phyloP scores from a whole-genome alignment of 331 rosid species.

The Stylosanthes scabra region DNA sequence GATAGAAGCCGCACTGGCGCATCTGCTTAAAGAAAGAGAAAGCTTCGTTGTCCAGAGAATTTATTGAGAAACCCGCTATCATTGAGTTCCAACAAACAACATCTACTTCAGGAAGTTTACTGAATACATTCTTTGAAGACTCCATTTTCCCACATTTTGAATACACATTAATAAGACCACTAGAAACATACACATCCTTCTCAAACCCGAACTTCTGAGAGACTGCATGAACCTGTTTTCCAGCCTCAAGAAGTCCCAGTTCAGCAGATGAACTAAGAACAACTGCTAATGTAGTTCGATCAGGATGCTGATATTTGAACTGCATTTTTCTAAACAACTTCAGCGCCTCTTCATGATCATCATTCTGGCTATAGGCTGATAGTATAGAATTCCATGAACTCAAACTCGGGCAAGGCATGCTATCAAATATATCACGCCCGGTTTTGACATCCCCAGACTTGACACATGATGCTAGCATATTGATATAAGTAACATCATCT shows the following conservation, averaged over 20 bases:
- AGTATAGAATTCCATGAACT: slow-evolving; percentile 83
- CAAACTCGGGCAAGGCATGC: slow-evolving; percentile 66
- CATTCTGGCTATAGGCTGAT: slow-evolving; percentile 68
- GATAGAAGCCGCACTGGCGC: slow-evolving; percentile 53
- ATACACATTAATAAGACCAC: slow-evolving; percentile 74
- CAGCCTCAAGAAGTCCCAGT: slow-evolving; percentile 59
- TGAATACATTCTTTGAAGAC: slow-evolving; percentile 57
- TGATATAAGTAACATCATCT: slow-evolving; percentile 74
- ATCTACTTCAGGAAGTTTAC: slow-evolving; percentile 55
- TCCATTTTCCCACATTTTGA: slow-evolving; percentile 74
- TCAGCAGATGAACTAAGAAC: slow-evolving; percentile 73
- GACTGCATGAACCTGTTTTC: slow-evolving; percentile 75
- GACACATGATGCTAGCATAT: slow-evolving; percentile 69
- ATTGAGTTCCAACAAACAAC: slow-evolving; percentile 91
- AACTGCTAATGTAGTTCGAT: slow-evolving; percentile 71
- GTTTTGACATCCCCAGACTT: slow-evolving; percentile 65
- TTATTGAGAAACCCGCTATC: slow-evolving; percentile 67
- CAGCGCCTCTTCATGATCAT: slow-evolving; percentile 57
- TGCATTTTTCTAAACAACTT: slow-evolving; percentile 72
- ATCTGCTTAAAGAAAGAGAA: slow-evolving; percentile 60
- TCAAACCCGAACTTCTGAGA: slow-evolving; percentile 51
- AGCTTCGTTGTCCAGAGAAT: slow-evolving; percentile 71
- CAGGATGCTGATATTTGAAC: slow-evolving; percentile 58
- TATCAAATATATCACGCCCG: slow-evolving; percentile 70
- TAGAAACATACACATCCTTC: slow-evolving; percentile 64